phyloP scores from a whole-genome alignment of 2,329 filamentous ascomycete species.

The Penicillium vulpinum region DNA sequence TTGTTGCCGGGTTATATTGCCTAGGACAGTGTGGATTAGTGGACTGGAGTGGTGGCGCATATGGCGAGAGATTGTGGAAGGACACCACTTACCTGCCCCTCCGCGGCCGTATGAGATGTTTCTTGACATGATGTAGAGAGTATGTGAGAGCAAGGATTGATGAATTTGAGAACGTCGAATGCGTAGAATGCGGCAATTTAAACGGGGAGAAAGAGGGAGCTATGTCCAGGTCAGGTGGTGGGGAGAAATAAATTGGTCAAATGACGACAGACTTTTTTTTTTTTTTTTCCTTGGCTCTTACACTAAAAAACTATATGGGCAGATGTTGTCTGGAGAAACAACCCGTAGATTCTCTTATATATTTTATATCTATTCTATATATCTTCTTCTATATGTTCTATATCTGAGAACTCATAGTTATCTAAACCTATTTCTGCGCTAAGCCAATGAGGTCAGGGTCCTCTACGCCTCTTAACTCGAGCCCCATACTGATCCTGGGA shows the following conservation, averaged over 20 bases:
- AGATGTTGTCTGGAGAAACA: no score
- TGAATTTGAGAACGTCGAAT: neutral
- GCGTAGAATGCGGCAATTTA: neutral
- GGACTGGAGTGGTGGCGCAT: neutral
- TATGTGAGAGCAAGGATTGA: neutral
- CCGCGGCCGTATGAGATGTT: slow-evolving; percentile 70
- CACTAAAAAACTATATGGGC: no score
- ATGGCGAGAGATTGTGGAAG: neutral
- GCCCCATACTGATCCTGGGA: neutral
- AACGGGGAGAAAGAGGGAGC: neutral
- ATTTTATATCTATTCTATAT: neutral
- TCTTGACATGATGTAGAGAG: slow-evolving; percentile 20
- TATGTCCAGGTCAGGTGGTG: no score
- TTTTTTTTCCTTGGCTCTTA: neutral
- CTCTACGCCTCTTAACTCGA: neutral
- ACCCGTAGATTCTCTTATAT: neutral
- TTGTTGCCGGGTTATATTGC: slow-evolving; percentile 64
- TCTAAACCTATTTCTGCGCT: neutral
- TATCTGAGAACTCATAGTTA: neutral
- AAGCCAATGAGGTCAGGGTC: neutral
- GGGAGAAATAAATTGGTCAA: neutral
- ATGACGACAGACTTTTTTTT: slow-evolving; percentile 13
- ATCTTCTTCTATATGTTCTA: neutral
- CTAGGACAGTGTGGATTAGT: slow-evolving; percentile 25
- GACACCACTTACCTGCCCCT: slow-evolving; percentile 60